These are phyloP conservation scores for Boletellus ananiceps DNA, from an alignment of 768 basidiomycete species.

Conservation along the genomic window DNA sequence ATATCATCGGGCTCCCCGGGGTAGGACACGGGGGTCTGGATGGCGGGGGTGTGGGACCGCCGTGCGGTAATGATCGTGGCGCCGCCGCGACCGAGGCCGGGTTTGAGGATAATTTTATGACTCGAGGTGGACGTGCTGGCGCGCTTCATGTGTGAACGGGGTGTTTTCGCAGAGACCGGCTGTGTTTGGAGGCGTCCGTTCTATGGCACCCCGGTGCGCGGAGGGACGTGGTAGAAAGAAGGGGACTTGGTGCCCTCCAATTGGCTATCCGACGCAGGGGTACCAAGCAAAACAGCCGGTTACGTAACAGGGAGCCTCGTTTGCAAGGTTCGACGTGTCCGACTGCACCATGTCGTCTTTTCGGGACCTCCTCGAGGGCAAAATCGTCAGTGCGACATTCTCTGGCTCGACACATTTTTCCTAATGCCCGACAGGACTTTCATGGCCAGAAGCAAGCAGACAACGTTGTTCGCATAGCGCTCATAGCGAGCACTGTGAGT, in stretches of 20 bases:
- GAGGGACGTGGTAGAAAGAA: too few relatives aligned
- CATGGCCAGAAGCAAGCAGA: conserved; percentile 28
- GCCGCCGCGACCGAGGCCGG: conserved; percentile 29
- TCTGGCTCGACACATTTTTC: background rate
- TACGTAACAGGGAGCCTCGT: conserved; percentile 13
- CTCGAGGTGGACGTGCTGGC: conserved; percentile 15
- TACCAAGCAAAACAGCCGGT: background rate
- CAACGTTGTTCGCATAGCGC: conserved; percentile 18
- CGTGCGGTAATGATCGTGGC: conserved; percentile 24
- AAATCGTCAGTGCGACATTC: conserved; percentile 21
- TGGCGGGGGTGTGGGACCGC: conserved; percentile 19
- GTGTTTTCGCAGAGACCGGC: too few relatives aligned
- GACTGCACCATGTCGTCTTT: conserved; percentile 20
- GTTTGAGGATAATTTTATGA: conserved; percentile 41
- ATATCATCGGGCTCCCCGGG: conserved; percentile 20
- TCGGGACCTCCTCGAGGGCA: conserved; percentile 28
- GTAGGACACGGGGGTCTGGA: conserved; percentile 15
- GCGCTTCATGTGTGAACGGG: conserved; percentile 20
- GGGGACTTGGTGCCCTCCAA: too few relatives aligned
- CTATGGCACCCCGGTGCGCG: too few relatives aligned
- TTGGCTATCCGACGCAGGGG: too few relatives aligned
- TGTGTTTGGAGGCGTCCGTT: too few relatives aligned
- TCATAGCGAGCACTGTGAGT: conserved; percentile 25
- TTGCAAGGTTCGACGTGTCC: conserved; percentile 7
- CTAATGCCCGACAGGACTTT: conserved; percentile 26